phyloP scores from a whole-genome alignment of 225 moss, liverwort and hornwort genomes.

The Physcomitrellopsis africana region DNA sequence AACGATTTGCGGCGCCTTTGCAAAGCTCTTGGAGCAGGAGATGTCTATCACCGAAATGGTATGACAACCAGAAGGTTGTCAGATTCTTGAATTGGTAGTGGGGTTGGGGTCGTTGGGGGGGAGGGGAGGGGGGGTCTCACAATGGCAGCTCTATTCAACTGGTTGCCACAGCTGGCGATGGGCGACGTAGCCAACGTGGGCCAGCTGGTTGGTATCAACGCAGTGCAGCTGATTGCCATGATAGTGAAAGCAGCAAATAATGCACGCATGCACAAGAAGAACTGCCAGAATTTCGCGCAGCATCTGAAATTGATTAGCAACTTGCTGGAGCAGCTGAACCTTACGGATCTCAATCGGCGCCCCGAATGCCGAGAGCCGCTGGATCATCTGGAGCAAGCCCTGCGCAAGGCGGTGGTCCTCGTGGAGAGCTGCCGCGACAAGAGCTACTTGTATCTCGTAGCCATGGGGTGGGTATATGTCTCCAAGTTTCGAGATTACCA shows the following conservation, averaged over 20 bases:
- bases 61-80: background rate
- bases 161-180: constrained; percentile 71
- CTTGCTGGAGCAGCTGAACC: constrained; percentile 75
- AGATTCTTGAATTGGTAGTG: constrained; percentile 14
- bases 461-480: constrained; percentile 86
- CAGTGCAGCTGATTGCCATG: constrained; percentile 68
- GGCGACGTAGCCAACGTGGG: constrained; percentile 79
- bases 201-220: constrained; percentile 63
- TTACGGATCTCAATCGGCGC: constrained; percentile 68
- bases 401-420: constrained; percentile 69
- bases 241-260: constrained; percentile 69
- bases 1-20: background rate
- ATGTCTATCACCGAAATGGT: background rate
- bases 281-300: constrained; percentile 85
- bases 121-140: background rate
- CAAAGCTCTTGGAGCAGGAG: background rate
- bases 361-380: constrained; percentile 83
- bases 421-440: constrained; percentile 91
- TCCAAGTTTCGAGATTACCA: constrained; percentile 83
- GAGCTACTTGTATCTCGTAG: constrained; percentile 90
- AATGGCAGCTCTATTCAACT: constrained; percentile 42
- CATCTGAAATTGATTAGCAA: constrained; percentile 85
- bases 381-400: constrained; percentile 75
- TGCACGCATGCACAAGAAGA: constrained; percentile 96
- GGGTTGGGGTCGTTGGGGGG: background rate